These are phyloP conservation scores for Fagus sylvatica DNA, from an alignment of 306 rosid species.

Conservation along the genomic window DNA sequence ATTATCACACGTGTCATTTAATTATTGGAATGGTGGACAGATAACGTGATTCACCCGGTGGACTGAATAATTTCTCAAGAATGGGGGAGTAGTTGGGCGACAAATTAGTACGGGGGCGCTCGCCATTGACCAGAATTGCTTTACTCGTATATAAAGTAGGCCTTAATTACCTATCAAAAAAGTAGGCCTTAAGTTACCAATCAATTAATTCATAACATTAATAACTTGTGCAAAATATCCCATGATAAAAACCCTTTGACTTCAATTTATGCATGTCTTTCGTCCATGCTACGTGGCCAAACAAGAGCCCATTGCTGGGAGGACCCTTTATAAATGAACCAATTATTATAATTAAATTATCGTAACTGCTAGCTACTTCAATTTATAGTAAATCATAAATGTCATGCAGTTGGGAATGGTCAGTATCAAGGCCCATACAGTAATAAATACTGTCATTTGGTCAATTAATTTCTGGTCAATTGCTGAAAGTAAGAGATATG, in stretches of 20 bases:
- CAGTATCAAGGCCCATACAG: conserved; percentile 17
- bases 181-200: background rate
- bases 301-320: background rate
- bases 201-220: background rate
- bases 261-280: background rate
- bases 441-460: conserved; percentile 24
- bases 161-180: background rate
- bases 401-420: conserved; percentile 32
- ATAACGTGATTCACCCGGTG: no score
- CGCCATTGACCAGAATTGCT: no score
- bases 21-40: no score
- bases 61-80: no score
- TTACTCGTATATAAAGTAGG: no score
- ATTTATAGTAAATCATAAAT: conserved; percentile 32
- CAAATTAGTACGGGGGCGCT: no score
- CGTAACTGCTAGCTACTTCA: conserved; percentile 39
- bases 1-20: no score
- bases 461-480: conserved; percentile 25
- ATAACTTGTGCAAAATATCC: background rate
- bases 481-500: no score
- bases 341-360: conserved; percentile 14
- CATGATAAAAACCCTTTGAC: background rate
- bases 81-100: no score
- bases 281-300: conserved; percentile 21
- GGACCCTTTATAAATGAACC: background rate